These are phyloP conservation scores for Tricholoma terreum DNA, from an alignment of 768 basidiomycete genomes.

Conservation along the genomic window DNA sequence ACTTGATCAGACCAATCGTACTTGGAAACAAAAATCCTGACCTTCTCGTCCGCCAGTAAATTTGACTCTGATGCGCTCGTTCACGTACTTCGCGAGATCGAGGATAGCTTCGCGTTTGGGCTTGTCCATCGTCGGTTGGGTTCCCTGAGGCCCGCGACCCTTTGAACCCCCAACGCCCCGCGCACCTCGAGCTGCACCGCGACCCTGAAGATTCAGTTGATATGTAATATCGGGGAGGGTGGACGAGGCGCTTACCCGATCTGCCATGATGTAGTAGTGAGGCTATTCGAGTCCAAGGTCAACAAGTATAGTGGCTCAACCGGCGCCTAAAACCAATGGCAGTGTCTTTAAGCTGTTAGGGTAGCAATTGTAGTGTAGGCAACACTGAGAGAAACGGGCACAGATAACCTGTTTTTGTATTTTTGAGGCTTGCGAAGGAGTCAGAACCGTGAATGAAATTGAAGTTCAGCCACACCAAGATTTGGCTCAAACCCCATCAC, in stretches of 20 bases:
- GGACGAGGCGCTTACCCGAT: conserved; percentile 48
- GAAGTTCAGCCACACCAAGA: conserved; percentile 15
- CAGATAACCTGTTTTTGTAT: not conserved
- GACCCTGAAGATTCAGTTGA: conserved; percentile 50
- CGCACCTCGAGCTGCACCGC: conserved; percentile 46
- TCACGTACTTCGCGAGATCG: conserved; percentile 91
- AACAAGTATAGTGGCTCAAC: not conserved
- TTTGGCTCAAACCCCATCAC: conserved; percentile 11
- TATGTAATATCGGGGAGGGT: conserved; percentile 23
- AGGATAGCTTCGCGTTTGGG: conserved; percentile 93
- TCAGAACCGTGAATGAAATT: conserved; percentile 23
- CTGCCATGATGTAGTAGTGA: conserved; percentile 43
- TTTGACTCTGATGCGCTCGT: conserved; percentile 90
- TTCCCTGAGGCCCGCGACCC: conserved; percentile 45
- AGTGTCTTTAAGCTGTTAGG: not conserved
- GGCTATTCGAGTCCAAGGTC: not conserved
- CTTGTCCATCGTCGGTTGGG: conserved; percentile 58
- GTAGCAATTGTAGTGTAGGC: not conserved
- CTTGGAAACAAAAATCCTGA: conserved; percentile 24
- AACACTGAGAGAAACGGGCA: conserved; percentile 6
- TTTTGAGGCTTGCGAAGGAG: conserved; percentile 10
- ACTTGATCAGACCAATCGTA: not conserved
- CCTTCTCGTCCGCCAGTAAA: conserved; percentile 99
- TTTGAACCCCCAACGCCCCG: conserved; percentile 51
- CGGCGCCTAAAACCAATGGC: not conserved